phyloP scores from a whole-genome alignment of 208 protist species.

The Phytomonas sp. region DNA sequence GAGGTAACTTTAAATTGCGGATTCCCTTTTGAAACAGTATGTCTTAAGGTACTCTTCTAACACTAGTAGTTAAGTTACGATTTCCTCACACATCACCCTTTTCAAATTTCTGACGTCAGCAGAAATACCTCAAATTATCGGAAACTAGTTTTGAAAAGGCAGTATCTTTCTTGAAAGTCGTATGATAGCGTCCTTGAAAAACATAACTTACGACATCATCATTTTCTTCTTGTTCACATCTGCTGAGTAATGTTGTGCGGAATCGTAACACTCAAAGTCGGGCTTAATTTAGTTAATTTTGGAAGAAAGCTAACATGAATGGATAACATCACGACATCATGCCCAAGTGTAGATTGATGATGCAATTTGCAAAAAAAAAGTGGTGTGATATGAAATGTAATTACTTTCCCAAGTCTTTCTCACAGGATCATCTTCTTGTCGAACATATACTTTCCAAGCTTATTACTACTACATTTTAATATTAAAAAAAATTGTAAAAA shows the following conservation, averaged over 20 bases:
- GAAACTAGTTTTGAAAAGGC: background rate
- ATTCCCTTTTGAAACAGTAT: background rate
- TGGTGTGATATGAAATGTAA: background rate
- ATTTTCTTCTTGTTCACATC: background rate
- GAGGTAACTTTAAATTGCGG: no score
- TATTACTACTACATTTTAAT: background rate
- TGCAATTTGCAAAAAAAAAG: background rate
- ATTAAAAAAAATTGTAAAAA: slow-evolving; percentile 6
- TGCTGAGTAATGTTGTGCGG: background rate
- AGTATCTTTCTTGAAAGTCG: background rate
- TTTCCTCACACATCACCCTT: background rate
- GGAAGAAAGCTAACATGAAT: background rate
- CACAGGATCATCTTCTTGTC: background rate
- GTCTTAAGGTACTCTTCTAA: background rate
- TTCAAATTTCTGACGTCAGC: background rate
- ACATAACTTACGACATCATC: background rate
- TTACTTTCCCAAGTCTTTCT: background rate
- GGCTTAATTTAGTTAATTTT: background rate
- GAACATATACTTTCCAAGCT: background rate
- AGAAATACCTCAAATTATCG: background rate
- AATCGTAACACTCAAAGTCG: background rate
- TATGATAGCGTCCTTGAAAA: background rate
- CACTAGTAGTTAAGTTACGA: background rate
- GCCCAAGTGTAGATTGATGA: background rate
- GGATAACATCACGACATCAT: background rate